These are phyloP conservation scores for Hanseniaspora mollemarum DNA, from an alignment of 805 yeast species.

Conservation along the genomic window DNA sequence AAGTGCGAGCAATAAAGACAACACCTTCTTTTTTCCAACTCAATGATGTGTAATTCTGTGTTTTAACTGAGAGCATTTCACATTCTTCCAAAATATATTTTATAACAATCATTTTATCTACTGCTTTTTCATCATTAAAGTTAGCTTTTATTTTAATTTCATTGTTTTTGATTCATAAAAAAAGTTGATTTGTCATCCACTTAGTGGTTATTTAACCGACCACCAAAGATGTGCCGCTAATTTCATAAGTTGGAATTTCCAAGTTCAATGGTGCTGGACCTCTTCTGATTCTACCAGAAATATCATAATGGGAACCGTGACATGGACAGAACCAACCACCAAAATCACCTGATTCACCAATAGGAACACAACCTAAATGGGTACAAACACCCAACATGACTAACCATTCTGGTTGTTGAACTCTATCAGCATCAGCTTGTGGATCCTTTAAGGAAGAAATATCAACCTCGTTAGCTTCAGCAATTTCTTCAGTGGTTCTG, in stretches of 20 bases:
- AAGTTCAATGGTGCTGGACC: conserved; percentile 99
- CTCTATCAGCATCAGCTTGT: conserved; percentile 85
- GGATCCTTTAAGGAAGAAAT: conserved; percentile 81
- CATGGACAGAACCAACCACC: conserved; percentile 99
- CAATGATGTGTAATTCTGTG: too few species aligned
- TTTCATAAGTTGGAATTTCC: conserved; percentile 88
- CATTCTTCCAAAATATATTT: neutral
- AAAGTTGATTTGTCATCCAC: too few species aligned
- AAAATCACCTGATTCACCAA: conserved; percentile 98
- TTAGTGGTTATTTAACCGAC: conserved; percentile 69
- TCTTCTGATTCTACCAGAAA: conserved; percentile 98
- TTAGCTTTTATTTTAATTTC: neutral
- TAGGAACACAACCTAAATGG: conserved; percentile 99
- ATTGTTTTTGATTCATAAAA: neutral
- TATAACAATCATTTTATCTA: neutral
- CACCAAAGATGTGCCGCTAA: conserved; percentile 71
- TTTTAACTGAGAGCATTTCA: neutral
- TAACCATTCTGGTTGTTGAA: conserved; percentile 94
- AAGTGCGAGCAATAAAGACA: too few species aligned
- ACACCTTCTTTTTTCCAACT: too few species aligned
- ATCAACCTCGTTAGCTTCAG: conserved; percentile 82
- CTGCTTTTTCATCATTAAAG: neutral
- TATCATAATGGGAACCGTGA: conserved; percentile 99
- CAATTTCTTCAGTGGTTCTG: conserved; percentile 86
- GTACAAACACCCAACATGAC: conserved; percentile 99